Conservation (phyloP, 2,329 filamentous ascomycete genomes). For the Nemania bipapillata region DNA sequence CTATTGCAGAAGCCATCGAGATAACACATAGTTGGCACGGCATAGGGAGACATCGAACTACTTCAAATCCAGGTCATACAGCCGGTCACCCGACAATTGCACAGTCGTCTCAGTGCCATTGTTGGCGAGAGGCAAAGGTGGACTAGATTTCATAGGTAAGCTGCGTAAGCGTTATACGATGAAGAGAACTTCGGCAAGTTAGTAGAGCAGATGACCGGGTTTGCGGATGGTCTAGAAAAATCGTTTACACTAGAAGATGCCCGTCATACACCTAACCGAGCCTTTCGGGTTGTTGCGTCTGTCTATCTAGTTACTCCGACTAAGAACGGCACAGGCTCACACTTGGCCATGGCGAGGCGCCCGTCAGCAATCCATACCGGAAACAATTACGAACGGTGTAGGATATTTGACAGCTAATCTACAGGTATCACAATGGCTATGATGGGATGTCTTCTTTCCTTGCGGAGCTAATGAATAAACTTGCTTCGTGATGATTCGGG, state of each 20-base stretch:
- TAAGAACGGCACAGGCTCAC: slow-evolving; percentile 15
- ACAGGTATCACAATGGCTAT: not conserved
- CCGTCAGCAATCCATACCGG: slow-evolving; percentile 28
- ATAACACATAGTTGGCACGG: slow-evolving; percentile 38
- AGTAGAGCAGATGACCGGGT: slow-evolving; percentile 39
- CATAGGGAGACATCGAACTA: slow-evolving; percentile 27
- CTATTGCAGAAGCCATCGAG: slow-evolving; percentile 42
- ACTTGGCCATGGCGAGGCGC: slow-evolving; percentile 15
- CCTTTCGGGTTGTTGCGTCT: not conserved
- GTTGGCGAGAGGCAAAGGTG: slow-evolving; percentile 19
- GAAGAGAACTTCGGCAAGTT: slow-evolving; percentile 36
- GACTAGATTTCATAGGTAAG: slow-evolving; percentile 23
- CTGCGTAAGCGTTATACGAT: slow-evolving; percentile 27
- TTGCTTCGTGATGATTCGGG: too few relatives aligned
- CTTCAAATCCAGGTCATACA: slow-evolving; percentile 23
- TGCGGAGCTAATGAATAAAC: too few relatives aligned
- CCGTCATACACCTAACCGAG: slow-evolving; percentile 35
- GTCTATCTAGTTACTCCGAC: slow-evolving; percentile 10
- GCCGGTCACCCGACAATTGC: slow-evolving; percentile 29
- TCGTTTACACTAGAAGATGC: slow-evolving; percentile 37
- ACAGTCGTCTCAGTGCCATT: slow-evolving; percentile 26
- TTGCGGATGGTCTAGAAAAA: slow-evolving; percentile 47
- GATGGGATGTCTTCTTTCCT: too few relatives aligned
- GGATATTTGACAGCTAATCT: slow-evolving; percentile 24
- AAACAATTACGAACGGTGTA: slow-evolving; percentile 27